Base-by-base conservation (phyloP, 768 basidiomycete species). In the Panellus pusillus region DNA sequence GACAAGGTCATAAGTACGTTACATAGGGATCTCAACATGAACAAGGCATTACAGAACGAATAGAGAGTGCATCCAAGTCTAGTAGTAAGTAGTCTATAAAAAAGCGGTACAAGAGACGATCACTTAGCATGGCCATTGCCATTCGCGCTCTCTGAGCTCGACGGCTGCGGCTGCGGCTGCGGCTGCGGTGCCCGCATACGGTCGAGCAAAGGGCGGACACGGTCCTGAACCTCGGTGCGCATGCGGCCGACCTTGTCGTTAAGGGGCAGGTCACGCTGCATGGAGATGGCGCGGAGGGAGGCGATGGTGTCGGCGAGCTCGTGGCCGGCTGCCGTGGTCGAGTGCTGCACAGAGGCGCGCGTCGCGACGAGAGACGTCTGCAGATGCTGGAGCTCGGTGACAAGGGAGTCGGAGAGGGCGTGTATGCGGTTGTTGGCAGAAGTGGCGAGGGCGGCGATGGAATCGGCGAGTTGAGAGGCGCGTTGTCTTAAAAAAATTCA, bases 381-480 rank as follows among this genome's bases (percentile, higher is more conserved):
- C 42, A 91, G 73, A 58, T 81, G 85, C 60, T 83, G 79, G 44
- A 92, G 76, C 60, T 91, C 86, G 24, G 63, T 44, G 44, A 89
- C 69, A 83, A 91, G 84, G 48, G 70, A 80, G 56, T 87, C 80
- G 35, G 85, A 84, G 35, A 89, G 79, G 3, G 72, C 57, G 61
- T 84, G 78, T 38, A 89, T 78, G 54, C 77, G 81, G 35, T 74
- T 63, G 61, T 85, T 81, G 14, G 86, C 82, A 38, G 74, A 71
- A 4, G 70, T 64, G 18, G 88, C 82, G 24, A 84, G 73, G 13
- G 73, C 68, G 62, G 79, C 80, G 65, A 92, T 81, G 44, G 76
- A 74, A 31, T 83, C 77, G 15, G 88, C 87, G 19, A 84, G 85
- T 44, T 83, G 82, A 3, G 80, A 79, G 2, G 88, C 89, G 54